Evolutionary conservation across 768 basidiomycete genomes (phyloP).

Genomic region (Russula foetens): DNA sequence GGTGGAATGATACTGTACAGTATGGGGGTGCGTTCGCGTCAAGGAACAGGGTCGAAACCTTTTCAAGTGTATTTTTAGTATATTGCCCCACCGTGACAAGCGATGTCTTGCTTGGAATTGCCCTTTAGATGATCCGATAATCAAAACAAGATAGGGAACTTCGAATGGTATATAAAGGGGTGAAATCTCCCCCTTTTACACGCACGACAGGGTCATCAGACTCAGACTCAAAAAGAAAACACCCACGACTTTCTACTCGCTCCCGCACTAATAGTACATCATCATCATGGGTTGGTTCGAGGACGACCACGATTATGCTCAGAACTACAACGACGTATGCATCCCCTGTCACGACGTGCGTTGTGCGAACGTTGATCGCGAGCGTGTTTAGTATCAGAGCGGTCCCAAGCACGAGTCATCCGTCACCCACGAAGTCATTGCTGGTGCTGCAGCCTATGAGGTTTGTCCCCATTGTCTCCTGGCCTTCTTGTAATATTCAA

Average conservation of each 20-base stretch:
- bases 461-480: slow-evolving; percentile 20
- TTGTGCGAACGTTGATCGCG: not conserved
- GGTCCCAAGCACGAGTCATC: slow-evolving; percentile 36
- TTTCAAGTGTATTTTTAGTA: not conserved
- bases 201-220: not conserved
- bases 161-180: slow-evolving; percentile 5
- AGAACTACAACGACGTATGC: not conserved
- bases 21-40: not conserved
- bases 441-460: slow-evolving; percentile 61
- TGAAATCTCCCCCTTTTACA: not conserved
- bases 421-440: slow-evolving; percentile 59
- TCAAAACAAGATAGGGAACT: not conserved
- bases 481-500: not conserved
- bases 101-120: too few species aligned
- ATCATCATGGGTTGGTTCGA: slow-evolving; percentile 1
- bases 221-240: too few species aligned
- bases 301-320: not conserved
- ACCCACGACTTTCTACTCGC: not conserved
- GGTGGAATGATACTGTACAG: not conserved
- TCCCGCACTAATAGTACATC: not conserved
- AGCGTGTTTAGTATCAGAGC: not conserved
- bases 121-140: not conserved
- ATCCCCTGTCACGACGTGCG: not conserved
- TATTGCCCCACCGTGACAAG: too few species aligned
- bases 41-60: not conserved